Evolutionary conservation across 2,329 filamentous ascomycete genomes (phyloP), one percentile per base, ranked within the genome.

Genomic region (Verticillium longisporum): DNA sequence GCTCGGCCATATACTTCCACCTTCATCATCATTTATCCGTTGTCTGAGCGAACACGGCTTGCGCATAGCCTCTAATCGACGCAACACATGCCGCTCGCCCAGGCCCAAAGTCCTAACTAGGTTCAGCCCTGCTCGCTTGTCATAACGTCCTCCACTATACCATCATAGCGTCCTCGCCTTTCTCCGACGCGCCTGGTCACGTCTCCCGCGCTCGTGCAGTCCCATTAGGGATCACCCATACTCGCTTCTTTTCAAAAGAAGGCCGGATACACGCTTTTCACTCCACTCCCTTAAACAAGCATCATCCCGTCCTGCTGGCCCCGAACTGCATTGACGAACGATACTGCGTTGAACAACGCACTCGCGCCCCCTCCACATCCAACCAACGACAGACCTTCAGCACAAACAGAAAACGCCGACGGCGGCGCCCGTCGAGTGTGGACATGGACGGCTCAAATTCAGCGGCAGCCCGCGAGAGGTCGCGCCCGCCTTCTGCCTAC

Each of bases 401-500:
- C 45, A 26, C 21, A 50, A 50, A 11, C n/a, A 50, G 45, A 18
- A 50, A 7, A 21, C 45, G n/a, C 14, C 54, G 13, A 18, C 54
- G 6, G 53, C 15, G 14, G 54, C 54, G 11, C 26, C 54, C 14
- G 54, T 45, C 38, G 53, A 41, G 21, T 33, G 18, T 26, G 57
- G 61, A 21, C 18, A 65, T 65, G 64, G 62, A 65, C 14, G 38
- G 38, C 14, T 50, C 36, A n/a, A 55, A 32, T 45, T 45, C 33
- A 6, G 55, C 14, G 13, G 58, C 61, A n/a, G 37, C 57, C 18
- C 59, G 62, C 36, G 61, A 61, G 62, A 36, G 61, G 61, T 56
- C 59, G 15, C 58, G 55, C 18, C 53, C 61, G 26, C 62, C 63
- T 32, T 58, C 68, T 15, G 61, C 61, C 45, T 69, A 75, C 63